Evolutionary conservation across 176 grass and related monocot species (phyloP), one percentile per base, ranked within the genome.

Genomic region (Rhynchospora pubera): DNA sequence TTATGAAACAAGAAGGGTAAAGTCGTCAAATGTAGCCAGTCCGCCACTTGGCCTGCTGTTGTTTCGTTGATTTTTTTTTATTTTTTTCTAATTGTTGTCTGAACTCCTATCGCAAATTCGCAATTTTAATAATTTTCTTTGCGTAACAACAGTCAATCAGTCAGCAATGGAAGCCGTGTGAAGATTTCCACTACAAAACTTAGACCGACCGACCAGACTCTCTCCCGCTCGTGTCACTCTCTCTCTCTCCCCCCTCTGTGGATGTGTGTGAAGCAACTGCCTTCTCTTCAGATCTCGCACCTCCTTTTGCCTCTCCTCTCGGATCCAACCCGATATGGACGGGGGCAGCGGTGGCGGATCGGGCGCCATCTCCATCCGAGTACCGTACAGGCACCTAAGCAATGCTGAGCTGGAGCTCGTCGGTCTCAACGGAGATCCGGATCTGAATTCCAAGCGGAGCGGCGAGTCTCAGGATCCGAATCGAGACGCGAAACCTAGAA

Each of bases 391-490:
- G 80, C 88, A 92, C 81, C 58, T 97, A 77, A 87, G 87, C 66
- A 76, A 93, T 76, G 90, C 90, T 56, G 96, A 95, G 82, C 79
- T 84, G 83, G 96, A 99, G 87, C 92, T 99, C 10, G 89, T 92
- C 79, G 24, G 26, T 63, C 87, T 95, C 52, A 84, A 84, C 77
- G 57, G 56, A 46, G 76, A n/a, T 79, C 82, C 80, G 57, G 73
- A 85, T 46, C 63, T 24, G 77, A 3, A 43, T 13, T 22, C 50
- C 5, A 56, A 75, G 23, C 62, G 5, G 16, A 75, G 62, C 22
- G 82, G 82, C 5, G 28, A 28, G 39, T 44, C 26, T 15, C 53
- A 65, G 44, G 55, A 68, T 32, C 66, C 58, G 5, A 64, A 70
- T 22, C 10, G 13, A 28, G 62, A 13, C 59, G 24, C 6, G 7